Evolutionary conservation across 768 basidiomycete species (phyloP).

Genomic region (Strobilomyces confusus): DNA sequence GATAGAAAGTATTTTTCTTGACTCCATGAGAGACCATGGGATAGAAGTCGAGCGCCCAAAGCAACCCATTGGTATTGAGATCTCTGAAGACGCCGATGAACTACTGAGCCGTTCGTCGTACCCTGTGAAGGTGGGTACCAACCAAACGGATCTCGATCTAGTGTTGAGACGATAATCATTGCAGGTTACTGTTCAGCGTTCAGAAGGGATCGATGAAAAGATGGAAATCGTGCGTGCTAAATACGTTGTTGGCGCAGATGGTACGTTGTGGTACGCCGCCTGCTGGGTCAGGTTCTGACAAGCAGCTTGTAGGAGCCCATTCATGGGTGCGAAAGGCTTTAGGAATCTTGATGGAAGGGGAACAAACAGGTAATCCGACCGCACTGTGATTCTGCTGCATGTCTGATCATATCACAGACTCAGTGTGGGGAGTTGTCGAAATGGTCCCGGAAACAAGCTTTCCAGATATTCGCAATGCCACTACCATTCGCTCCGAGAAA

Average conservation of each 20-base stretch:
- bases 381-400: neutral
- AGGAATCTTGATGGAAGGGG: neutral
- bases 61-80: neutral
- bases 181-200: conserved; percentile 19
- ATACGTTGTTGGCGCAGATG: conserved; percentile 36
- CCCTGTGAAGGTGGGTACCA: conserved; percentile 27
- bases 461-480: conserved; percentile 63
- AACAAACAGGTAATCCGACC: neutral
- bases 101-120: conserved; percentile 22
- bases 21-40: neutral
- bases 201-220: conserved; percentile 26
- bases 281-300: neutral
- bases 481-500: neutral
- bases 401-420: conserved; percentile 17
- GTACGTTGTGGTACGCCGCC: conserved; percentile 4
- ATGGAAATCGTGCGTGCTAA: conserved; percentile 31
- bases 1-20: neutral
- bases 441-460: conserved; percentile 64
- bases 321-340: neutral
- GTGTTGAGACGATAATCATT: neutral
- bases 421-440: conserved; percentile 39
- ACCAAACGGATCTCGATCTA: neutral
- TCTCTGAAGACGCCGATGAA: neutral
- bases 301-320: neutral
- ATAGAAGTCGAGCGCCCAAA: neutral